Evolutionary conservation across 2,329 filamentous ascomycete species (phyloP), one percentile per base, ranked within the genome.

Genomic region (Orbilia javanica): DNA sequence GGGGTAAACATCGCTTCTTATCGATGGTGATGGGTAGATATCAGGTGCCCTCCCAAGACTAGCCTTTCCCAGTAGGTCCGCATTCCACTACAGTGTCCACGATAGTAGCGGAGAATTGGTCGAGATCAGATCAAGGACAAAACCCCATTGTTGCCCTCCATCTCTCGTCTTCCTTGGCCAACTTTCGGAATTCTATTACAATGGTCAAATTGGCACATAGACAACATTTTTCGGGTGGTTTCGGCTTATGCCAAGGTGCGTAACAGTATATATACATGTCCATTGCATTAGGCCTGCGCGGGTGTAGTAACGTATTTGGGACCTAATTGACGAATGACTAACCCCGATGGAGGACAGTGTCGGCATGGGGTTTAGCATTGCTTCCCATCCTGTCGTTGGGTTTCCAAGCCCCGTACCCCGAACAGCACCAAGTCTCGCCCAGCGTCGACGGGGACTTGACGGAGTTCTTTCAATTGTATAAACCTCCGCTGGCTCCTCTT

Each of bases 401-500:
- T 25, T 42, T 42, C 39, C 52, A 63, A 20, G 22, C 42, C 18
- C 25, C 34, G 4, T 71, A 63, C 39, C 67, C 52, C 10, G 42
- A 68, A 18, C 74, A 78, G 42, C 46, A 78, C 53, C 62, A 55
- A 31, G 55, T 78, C 22, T 67, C 31, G 22, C 53, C 74, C 5
- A 36, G 52, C n/a, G 52, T 44, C 15, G 46, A 46, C 4, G 68
- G 44, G 15, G 42, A 42, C 5, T 36, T 50, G n/a, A 78, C 67
- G 3, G 74, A 78, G 18, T 63, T 78, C 18, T 72, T 78, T 25
- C 74, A 78, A n/a, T 46, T 78, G 5, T 78, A 78, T 31, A 67
- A 39, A 27, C 74, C 74, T 5, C 67, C 50, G 0, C 36, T 78
- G 34, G 74, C 44, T 27, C 74, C 75, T 36, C 50, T 79, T 11